A percentile compares a stretch with the other conserved stretches of the same genome.
phyloP scores from a whole-genome alignment of 2,329 filamentous ascomycete species.

The Fulvia fulva region DNA sequence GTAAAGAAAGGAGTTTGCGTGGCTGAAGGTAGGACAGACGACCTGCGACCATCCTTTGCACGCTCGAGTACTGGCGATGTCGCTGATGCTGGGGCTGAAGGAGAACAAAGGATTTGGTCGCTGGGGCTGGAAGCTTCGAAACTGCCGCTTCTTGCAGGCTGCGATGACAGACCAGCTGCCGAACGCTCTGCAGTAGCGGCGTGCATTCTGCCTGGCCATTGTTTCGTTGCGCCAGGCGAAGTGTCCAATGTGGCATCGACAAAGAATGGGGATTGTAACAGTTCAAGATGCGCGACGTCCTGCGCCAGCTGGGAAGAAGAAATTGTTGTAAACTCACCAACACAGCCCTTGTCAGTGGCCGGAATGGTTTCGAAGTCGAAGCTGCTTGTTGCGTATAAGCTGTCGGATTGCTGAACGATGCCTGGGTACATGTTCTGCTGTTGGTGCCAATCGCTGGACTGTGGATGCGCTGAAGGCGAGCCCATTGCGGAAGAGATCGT shows the following conservation, averaged over 20 bases:
- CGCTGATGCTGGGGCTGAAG: constrained; percentile 27
- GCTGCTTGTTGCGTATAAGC: constrained; percentile 54
- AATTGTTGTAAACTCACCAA: constrained; percentile 46
- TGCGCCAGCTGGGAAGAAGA: constrained; percentile 32
- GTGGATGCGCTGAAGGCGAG: constrained; percentile 55
- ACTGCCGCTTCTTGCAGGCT: constrained; percentile 8
- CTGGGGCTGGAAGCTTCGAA: constrained; percentile 11
- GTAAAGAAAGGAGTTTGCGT: constrained; percentile 32
- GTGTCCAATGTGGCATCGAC: not conserved
- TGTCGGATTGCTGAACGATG: constrained; percentile 58
- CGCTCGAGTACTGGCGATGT: constrained; percentile 25
- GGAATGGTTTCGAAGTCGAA: constrained; percentile 51
- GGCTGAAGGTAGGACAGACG: constrained; percentile 15
- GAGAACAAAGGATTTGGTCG: constrained; percentile 25
- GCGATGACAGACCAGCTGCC: constrained; percentile 40
- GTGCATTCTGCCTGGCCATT: not conserved
- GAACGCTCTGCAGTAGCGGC: not conserved
- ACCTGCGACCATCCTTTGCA: constrained; percentile 17
- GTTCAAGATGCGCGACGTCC: constrained; percentile 20
- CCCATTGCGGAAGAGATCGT: constrained; percentile 49
- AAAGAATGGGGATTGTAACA: not conserved
- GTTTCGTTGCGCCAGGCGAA: not conserved
- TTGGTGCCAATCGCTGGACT: constrained; percentile 57
- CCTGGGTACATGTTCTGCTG: constrained; percentile 49
- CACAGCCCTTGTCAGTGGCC: constrained; percentile 45